Conservation (phyloP, 2,329 filamentous ascomycete species). For the Fusarium sp. region DNA sequence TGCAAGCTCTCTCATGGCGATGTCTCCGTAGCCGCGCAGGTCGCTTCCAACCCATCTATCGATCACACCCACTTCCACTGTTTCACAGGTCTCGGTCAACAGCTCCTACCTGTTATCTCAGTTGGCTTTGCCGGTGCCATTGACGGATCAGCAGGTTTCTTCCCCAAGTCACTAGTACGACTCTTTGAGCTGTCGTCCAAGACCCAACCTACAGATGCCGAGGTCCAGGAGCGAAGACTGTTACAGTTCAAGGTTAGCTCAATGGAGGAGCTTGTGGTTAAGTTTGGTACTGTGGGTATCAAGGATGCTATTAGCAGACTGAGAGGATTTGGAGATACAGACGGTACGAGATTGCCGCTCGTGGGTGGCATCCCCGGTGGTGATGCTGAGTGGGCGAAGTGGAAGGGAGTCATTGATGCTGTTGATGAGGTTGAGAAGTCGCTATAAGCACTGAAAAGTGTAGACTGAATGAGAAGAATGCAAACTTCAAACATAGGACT, state of each 20-base stretch:
- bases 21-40: slow-evolving; percentile 71
- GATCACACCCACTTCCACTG: slow-evolving; percentile 69
- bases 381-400: slow-evolving; percentile 67
- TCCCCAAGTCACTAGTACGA: slow-evolving; percentile 69
- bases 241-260: slow-evolving; percentile 71
- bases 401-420: slow-evolving; percentile 58
- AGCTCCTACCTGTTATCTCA: slow-evolving; percentile 69
- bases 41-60: slow-evolving; percentile 69
- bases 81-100: slow-evolving; percentile 74
- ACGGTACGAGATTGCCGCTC: slow-evolving; percentile 70
- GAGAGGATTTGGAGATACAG: slow-evolving; percentile 68
- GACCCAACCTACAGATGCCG: slow-evolving; percentile 51
- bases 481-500: background rate
- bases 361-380: slow-evolving; percentile 68
- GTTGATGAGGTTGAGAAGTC: slow-evolving; percentile 58
- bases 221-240: slow-evolving; percentile 62
- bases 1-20: slow-evolving; percentile 77
- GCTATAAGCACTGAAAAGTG: slow-evolving; percentile 18
- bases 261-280: slow-evolving; percentile 71
- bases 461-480: background rate
- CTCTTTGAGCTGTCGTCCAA: slow-evolving; percentile 62
- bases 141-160: slow-evolving; percentile 71
- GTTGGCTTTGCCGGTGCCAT: slow-evolving; percentile 71
- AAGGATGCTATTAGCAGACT: slow-evolving; percentile 71
- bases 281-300: slow-evolving; percentile 71